phyloP scores from a whole-genome alignment of 2,329 filamentous ascomycete genomes.

The Colletotrichum musae region DNA sequence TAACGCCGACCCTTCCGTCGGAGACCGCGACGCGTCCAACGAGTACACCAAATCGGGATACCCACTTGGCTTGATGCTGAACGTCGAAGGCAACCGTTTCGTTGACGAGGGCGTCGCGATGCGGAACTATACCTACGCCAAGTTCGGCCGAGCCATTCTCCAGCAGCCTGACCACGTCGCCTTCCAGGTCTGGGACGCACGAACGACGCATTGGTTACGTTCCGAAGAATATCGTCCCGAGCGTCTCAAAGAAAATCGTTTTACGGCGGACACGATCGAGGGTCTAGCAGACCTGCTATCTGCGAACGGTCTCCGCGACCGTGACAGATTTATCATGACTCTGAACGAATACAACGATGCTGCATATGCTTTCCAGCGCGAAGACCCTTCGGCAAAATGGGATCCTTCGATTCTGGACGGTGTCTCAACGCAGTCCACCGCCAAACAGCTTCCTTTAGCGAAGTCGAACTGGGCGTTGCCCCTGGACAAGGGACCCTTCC shows the following conservation, averaged over 20 bases:
- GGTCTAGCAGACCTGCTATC: conserved; percentile 68
- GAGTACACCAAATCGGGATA: conserved; percentile 80
- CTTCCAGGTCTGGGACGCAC: conserved; percentile 76
- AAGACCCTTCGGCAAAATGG: conserved; percentile 63
- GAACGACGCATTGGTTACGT: conserved; percentile 66
- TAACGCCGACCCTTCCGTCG: conserved; percentile 67
- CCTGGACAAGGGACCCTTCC: conserved; percentile 69
- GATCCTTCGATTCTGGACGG: conserved; percentile 75
- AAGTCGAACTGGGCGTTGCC: conserved; percentile 79
- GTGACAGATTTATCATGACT: conserved; percentile 64
- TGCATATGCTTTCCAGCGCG: conserved; percentile 60
- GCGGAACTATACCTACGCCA: conserved; percentile 78
- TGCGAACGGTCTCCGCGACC: conserved; percentile 61
- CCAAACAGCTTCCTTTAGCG: conserved; percentile 58
- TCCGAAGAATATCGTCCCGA: conserved; percentile 74
- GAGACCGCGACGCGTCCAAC: conserved; percentile 73
- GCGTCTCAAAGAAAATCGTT: conserved; percentile 61
- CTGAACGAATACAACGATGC: conserved; percentile 72
- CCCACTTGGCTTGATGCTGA: conserved; percentile 76
- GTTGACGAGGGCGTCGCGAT: conserved; percentile 77
- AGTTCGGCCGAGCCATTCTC: conserved; percentile 74
- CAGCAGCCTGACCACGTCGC: conserved; percentile 70
- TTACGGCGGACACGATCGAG: conserved; percentile 65
- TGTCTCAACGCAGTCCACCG: conserved; percentile 70
- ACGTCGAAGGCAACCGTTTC: conserved; percentile 70